Conservation (phyloP, 345 rosid genomes). For the Eucalyptus globulus region DNA sequence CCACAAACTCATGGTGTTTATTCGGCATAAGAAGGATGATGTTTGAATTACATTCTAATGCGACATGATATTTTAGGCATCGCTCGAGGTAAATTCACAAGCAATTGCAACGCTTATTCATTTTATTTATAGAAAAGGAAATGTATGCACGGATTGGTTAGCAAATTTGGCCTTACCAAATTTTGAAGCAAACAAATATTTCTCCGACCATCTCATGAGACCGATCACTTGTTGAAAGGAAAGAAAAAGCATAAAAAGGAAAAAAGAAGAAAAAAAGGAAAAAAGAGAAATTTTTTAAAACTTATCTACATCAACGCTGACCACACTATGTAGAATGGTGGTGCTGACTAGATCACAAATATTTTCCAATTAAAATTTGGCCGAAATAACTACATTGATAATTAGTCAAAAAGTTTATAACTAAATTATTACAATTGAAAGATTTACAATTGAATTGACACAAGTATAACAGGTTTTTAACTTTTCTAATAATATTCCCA, state of each 20-base stretch:
- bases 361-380: too few relatives aligned
- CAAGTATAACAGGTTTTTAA: too few relatives aligned
- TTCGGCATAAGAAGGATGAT: background rate
- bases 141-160: background rate
- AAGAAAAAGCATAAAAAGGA: background rate
- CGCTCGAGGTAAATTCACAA: background rate
- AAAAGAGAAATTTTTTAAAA: too few relatives aligned
- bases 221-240: background rate
- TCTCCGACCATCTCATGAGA: background rate
- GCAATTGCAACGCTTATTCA: background rate
- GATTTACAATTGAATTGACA: too few relatives aligned
- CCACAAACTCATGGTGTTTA: background rate
- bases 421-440: too few relatives aligned
- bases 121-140: background rate
- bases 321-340: background rate
- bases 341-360: background rate
- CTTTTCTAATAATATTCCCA: background rate
- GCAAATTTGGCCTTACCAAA: background rate
- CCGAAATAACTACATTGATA: too few relatives aligned
- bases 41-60: background rate
- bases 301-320: fast-evolving
- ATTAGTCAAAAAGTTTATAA: too few relatives aligned
- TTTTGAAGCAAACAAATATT: background rate
- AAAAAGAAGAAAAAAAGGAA: too few relatives aligned
- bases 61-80: background rate